Evolutionary conservation across 208 protist species (phyloP).

Genomic region (Wallacemonas sp.): DNA sequence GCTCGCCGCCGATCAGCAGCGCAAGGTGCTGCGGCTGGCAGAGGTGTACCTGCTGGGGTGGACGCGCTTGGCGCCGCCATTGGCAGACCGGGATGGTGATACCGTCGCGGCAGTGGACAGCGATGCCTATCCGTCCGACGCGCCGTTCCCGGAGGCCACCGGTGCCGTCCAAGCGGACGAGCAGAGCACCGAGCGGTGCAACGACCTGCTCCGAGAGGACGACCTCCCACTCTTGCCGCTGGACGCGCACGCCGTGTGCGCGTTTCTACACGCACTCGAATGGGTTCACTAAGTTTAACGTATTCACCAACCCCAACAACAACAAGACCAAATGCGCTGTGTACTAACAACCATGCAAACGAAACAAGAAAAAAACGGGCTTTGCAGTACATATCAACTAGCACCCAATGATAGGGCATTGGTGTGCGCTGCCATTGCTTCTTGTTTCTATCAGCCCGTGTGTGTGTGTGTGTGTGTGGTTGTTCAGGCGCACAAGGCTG

Average conservation of each 20-base stretch:
- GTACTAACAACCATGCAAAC: too few relatives aligned
- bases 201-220: conserved; percentile 11
- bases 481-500: too few relatives aligned
- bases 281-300: conserved; percentile 44
- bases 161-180: neutral
- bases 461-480: too few relatives aligned
- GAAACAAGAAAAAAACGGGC: too few relatives aligned
- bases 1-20: conserved; percentile 12
- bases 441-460: too few relatives aligned
- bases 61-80: neutral
- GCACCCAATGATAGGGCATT: too few relatives aligned
- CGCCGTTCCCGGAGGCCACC: neutral
- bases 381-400: too few relatives aligned
- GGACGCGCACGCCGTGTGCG: conserved; percentile 25
- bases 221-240: conserved; percentile 48
- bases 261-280: conserved; percentile 43
- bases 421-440: too few relatives aligned
- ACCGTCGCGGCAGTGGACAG: neutral
- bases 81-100: too few relatives aligned
- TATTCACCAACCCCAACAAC: neutral
- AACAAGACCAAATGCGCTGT: too few relatives aligned
- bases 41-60: conserved; percentile 4
- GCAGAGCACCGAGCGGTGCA: neutral
- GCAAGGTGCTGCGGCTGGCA: conserved; percentile 22
- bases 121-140: neutral